Conservation (phyloP, 2,329 filamentous ascomycete genomes). For the Sclerotinia glacialis region DNA sequence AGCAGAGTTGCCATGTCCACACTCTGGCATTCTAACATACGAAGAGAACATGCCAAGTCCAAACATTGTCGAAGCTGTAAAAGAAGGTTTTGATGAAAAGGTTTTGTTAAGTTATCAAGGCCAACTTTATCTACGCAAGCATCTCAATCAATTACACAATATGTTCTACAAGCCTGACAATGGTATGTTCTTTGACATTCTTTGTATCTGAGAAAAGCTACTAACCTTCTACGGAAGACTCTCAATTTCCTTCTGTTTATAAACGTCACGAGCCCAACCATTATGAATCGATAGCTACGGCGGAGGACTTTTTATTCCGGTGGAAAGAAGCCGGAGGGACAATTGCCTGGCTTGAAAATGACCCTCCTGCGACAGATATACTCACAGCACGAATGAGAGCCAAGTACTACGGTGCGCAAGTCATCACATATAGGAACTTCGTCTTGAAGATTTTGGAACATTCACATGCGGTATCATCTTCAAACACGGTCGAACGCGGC, state of each 20-base stretch:
- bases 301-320: constrained; percentile 38
- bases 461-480: constrained; percentile 31
- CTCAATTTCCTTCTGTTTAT: constrained; percentile 28
- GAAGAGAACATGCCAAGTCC: constrained; percentile 67
- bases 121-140: constrained; percentile 62
- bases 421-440: constrained; percentile 85
- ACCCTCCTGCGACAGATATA: constrained; percentile 71
- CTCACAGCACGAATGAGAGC: constrained; percentile 80
- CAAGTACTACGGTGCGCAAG: constrained; percentile 91
- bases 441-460: constrained; percentile 53
- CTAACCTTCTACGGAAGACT: constrained; percentile 31
- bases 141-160: constrained; percentile 60
- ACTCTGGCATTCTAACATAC: constrained; percentile 59
- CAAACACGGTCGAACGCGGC: constrained; percentile 23
- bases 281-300: constrained; percentile 48
- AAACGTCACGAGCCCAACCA: constrained; percentile 34
- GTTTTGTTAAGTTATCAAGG: constrained; percentile 60
- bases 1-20: constrained; percentile 71
- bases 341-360: constrained; percentile 53
- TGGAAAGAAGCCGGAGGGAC: constrained; percentile 14
- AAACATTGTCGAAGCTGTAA: constrained; percentile 48
- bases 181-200: constrained; percentile 26
- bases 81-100: constrained; percentile 46
- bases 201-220: constrained; percentile 50
- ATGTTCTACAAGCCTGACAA: constrained; percentile 39